phyloP scores from a whole-genome alignment of 176 grass and related monocot species.

The Oryza coarctata region DNA sequence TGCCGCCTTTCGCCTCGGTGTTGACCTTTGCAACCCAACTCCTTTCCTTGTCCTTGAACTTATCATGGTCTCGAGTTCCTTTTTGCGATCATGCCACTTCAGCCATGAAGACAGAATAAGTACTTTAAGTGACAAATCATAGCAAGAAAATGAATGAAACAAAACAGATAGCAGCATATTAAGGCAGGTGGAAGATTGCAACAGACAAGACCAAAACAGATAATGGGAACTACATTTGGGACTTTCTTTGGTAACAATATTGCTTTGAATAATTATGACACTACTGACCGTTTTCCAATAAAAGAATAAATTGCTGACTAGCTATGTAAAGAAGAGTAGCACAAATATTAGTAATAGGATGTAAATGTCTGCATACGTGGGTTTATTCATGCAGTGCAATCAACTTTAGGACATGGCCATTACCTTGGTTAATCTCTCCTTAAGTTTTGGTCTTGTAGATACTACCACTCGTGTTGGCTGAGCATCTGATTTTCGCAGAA shows the following conservation, averaged over 20 bases:
- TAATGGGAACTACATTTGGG: not conserved
- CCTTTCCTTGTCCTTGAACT: conserved; percentile 15
- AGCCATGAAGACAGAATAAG: not conserved
- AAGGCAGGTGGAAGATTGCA: not conserved
- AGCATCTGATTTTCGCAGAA: conserved; percentile 14
- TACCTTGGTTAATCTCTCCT: conserved; percentile 80
- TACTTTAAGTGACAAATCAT: not conserved
- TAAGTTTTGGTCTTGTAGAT: conserved; percentile 59
- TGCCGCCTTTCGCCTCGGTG: not conserved
- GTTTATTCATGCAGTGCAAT: not conserved
- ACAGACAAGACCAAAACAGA: not conserved
- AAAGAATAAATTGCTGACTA: not conserved
- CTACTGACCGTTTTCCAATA: not conserved
- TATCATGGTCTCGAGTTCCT: conserved; percentile 43
- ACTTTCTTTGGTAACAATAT: not conserved
- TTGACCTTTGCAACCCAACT: not conserved
- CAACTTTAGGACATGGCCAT: not conserved
- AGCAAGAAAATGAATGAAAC: not conserved
- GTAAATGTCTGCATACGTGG: not conserved
- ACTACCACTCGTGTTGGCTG: conserved; percentile 21
- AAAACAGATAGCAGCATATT: not conserved
- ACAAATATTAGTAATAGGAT: not conserved
- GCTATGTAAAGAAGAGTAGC: not conserved
- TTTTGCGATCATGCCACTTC: conserved; percentile 46
- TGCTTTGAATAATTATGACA: not conserved